Conservation (phyloP, 345 rosid species). For the Citrus medica region DNA sequence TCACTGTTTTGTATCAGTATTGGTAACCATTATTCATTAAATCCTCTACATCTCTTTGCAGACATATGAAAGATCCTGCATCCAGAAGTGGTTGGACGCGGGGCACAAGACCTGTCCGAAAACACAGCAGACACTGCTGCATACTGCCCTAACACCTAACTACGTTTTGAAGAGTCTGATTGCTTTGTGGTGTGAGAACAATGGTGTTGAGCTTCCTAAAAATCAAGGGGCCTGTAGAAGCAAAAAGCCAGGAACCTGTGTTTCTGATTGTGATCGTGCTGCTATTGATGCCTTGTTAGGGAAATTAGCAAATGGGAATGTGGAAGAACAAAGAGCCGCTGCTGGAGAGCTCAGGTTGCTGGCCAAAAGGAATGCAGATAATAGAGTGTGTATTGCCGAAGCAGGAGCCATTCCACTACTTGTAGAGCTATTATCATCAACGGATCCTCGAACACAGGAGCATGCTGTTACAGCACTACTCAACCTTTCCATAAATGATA, state of each 20-base stretch:
- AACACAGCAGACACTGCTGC: slow-evolving; percentile 91
- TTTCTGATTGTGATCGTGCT: slow-evolving; percentile 80
- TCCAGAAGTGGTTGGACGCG: slow-evolving; percentile 97
- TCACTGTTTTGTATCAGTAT: slow-evolving; percentile 2
- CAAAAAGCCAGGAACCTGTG: slow-evolving; percentile 49
- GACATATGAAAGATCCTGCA: slow-evolving; percentile 95
- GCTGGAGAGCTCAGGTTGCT: slow-evolving; percentile 94
- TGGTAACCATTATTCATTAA: slow-evolving; percentile 13
- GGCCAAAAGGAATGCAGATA: slow-evolving; percentile 92
- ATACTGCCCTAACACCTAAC: slow-evolving; percentile 82
- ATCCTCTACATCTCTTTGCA: slow-evolving; percentile 34
- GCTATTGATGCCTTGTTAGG: slow-evolving; percentile 62
- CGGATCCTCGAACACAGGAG: slow-evolving; percentile 85
- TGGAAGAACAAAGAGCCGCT: slow-evolving; percentile 87
- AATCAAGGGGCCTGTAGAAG: slow-evolving; percentile 58
- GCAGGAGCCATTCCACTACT: slow-evolving; percentile 95
- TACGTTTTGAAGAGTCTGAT: slow-evolving; percentile 92
- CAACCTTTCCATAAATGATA: slow-evolving; percentile 91
- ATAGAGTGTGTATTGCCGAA: slow-evolving; percentile 90
- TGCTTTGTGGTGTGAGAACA: slow-evolving; percentile 94
- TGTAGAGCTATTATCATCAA: slow-evolving; percentile 75
- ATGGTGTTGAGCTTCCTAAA: slow-evolving; percentile 86
- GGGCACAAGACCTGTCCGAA: slow-evolving; percentile 97
- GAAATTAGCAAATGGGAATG: slow-evolving; percentile 56
- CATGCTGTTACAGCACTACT: slow-evolving; percentile 98